A percentile compares a stretch with the other conserved stretches of the same genome.
Conservation (phyloP, 345 rosid species). For the Acer saccharum region DNA sequence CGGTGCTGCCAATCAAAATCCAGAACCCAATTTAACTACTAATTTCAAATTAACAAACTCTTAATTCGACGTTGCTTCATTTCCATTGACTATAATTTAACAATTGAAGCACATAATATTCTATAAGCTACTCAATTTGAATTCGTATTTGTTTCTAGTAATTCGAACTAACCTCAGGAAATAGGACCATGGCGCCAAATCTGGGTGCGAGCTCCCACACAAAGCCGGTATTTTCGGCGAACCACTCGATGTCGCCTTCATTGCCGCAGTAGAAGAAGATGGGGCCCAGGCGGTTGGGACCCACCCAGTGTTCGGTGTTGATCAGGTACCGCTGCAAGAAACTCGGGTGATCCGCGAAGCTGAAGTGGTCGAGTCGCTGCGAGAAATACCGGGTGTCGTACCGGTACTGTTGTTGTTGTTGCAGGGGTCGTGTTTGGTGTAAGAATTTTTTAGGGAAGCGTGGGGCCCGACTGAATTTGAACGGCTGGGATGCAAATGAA, state of each 20-base stretch:
- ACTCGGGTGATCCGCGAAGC: conserved; percentile 61
- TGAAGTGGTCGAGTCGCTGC: conserved; percentile 81
- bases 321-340: conserved; percentile 73
- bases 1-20: conserved; percentile 57
- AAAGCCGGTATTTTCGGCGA: conserved; percentile 74
- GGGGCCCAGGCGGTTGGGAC: conserved; percentile 57
- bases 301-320: conserved; percentile 65
- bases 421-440: conserved; percentile 18
- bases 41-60: conserved; percentile 2
- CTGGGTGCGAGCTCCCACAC: conserved; percentile 80
- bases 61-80: neutral
- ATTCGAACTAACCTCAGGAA: conserved; percentile 62
- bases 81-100: neutral
- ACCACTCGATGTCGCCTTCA: conserved; percentile 89
- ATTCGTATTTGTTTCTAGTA: too few relatives aligned
- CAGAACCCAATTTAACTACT: neutral
- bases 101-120: neutral
- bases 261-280: conserved; percentile 89
- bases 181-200: conserved; percentile 79
- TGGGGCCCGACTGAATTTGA: conserved; percentile 26
- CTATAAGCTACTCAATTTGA: neutral
- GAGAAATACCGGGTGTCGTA: conserved; percentile 65
- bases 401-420: conserved; percentile 27
- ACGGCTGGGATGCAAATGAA: conserved; percentile 23
- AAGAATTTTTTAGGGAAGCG: conserved; percentile 43